phyloP scores from a whole-genome alignment of 257 asterid genomes.

The Ilex aquifolium region DNA sequence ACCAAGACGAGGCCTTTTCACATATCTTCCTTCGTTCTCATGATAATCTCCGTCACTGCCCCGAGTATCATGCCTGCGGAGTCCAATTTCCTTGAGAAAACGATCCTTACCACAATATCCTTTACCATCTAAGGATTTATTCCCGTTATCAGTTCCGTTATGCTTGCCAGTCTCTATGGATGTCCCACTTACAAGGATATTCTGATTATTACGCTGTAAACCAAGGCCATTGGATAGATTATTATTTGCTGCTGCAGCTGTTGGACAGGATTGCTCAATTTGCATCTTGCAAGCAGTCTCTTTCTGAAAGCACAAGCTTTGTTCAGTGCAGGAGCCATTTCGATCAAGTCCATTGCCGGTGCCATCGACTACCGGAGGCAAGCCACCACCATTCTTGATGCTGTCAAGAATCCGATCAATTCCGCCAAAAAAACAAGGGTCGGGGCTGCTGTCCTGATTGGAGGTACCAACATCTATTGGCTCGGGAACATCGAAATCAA shows the following conservation, averaged over 20 bases:
- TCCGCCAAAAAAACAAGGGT: conserved; percentile 63
- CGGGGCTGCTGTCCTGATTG: conserved; percentile 27
- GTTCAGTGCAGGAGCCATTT: conserved; percentile 6
- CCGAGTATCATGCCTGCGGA: neutral
- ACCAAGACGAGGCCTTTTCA: conserved; percentile 40
- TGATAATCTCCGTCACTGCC: conserved; percentile 11
- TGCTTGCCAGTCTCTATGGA: neutral
- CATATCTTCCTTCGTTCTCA: conserved; percentile 28
- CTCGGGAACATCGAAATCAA: conserved; percentile 35
- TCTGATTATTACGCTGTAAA: too few species aligned
- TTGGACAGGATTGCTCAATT: neutral
- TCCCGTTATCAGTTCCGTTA: neutral
- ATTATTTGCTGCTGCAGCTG: neutral
- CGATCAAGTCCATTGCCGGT: conserved; percentile 13
- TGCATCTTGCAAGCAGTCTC: neutral
- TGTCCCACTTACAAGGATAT: too few species aligned
- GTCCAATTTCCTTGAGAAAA: neutral
- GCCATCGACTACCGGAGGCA: conserved; percentile 15
- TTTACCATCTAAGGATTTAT: neutral
- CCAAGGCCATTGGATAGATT: too few species aligned
- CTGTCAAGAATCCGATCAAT: conserved; percentile 64
- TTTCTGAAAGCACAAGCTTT: neutral
- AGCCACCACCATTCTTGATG: conserved; percentile 44
- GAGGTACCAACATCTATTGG: conserved; percentile 9
- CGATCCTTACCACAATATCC: neutral